phyloP scores from a whole-genome alignment of 192 early-diverging fungal genomes.

The Backusella tuberculispora region DNA sequence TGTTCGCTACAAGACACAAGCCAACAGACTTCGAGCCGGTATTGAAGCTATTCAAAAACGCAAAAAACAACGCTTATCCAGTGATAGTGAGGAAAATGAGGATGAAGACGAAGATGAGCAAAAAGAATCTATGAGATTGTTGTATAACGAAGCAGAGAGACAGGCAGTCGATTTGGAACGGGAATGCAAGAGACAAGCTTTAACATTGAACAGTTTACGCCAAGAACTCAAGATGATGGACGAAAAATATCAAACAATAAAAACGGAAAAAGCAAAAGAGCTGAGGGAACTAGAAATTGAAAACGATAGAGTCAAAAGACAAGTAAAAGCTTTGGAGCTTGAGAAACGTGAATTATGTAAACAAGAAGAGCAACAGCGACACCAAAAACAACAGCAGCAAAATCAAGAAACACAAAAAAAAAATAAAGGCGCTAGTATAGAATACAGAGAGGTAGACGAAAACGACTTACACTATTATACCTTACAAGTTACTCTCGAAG shows the following conservation, averaged over 20 bases:
- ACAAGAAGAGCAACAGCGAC: neutral
- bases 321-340: neutral
- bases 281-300: neutral
- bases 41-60: conserved; percentile 22
- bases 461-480: neutral
- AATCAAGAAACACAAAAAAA: neutral
- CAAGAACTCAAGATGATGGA: neutral
- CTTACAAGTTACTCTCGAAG: neutral
- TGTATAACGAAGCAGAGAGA: conserved; percentile 18
- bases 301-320: conserved; percentile 2
- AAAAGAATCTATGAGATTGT: neutral
- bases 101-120: neutral
- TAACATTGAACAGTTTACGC: neutral
- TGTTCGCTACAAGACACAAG: conserved; percentile 20
- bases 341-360: neutral
- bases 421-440: neutral
- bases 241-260: neutral
- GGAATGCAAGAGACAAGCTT: conserved; percentile 13
- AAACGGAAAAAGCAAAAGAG: conserved; percentile 1
- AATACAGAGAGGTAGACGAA: neutral
- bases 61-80: neutral
- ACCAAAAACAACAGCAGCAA: neutral
- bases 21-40: conserved; percentile 12
- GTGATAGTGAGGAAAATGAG: neutral
- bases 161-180: conserved; percentile 16